Evolutionary conservation across 305 asterid species (phyloP).

Genomic region (Nicotiana rustica): DNA sequence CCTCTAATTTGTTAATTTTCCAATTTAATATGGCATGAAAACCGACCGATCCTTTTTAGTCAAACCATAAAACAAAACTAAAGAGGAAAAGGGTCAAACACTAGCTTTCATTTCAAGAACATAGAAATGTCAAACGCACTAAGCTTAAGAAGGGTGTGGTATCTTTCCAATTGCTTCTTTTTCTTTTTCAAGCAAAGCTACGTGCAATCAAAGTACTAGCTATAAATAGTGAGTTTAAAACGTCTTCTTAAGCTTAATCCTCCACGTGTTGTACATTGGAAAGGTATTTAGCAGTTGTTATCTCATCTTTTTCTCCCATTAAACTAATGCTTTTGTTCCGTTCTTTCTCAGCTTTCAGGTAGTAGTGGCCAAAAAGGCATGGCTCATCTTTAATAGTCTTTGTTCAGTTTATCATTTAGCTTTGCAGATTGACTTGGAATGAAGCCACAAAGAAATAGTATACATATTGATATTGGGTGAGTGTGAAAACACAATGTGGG

Average conservation of each 20-base stretch:
- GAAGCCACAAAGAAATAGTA: conserved; percentile 28
- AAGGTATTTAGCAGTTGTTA: not conserved
- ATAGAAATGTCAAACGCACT: conserved; percentile 36
- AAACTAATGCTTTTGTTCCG: not conserved
- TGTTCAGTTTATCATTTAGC: conserved; percentile 33
- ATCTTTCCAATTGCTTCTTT: conserved; percentile 31
- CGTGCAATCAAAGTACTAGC: conserved; percentile 33
- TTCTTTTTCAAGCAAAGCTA: conserved; percentile 41
- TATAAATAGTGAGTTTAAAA: not conserved
- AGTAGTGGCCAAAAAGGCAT: conserved; percentile 35
- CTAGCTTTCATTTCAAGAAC: conserved; percentile 27
- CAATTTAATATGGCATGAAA: conserved; percentile 28
- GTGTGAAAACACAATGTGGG: conserved; percentile 46
- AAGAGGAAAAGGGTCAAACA: conserved; percentile 31
- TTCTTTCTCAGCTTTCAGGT: conserved; percentile 36
- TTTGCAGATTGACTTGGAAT: conserved; percentile 27
- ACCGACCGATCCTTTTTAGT: conserved; percentile 25
- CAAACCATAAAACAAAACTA: conserved; percentile 34
- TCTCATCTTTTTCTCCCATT: not conserved
- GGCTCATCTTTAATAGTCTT: conserved; percentile 26
- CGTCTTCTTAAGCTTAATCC: conserved; percentile 36
- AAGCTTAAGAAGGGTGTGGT: conserved; percentile 27
- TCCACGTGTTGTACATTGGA: conserved; percentile 41
- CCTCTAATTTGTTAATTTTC: conserved; percentile 41
- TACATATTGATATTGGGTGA: conserved; percentile 36